Conservation (phyloP, 805 yeast genomes). For the Zygosaccharomyces gambellarensis region DNA sequence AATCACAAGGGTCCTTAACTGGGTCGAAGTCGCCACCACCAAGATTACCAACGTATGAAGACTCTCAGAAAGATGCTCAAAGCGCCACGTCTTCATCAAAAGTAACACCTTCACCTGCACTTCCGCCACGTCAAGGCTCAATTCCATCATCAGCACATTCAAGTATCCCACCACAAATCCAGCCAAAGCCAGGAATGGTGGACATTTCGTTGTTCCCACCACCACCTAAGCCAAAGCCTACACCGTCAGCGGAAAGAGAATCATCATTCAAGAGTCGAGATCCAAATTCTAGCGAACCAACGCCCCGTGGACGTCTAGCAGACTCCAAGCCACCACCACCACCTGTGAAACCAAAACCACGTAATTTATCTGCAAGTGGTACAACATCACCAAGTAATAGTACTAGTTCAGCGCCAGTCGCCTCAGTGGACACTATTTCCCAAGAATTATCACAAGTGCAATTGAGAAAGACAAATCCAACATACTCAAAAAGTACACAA, state of each 20-base stretch:
- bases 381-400: not conserved
- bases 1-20: not conserved
- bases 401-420: not conserved
- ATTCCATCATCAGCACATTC: not conserved
- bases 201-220: slow-evolving; percentile 21
- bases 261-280: slow-evolving; percentile 15
- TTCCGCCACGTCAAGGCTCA: not conserved
- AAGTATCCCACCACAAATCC: not conserved
- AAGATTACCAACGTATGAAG: not conserved
- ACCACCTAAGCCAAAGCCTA: slow-evolving; percentile 23
- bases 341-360: slow-evolving; percentile 30
- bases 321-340: slow-evolving; percentile 15
- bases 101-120: not conserved
- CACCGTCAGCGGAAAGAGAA: not conserved
- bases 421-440: slow-evolving; percentile 8
- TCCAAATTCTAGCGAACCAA: slow-evolving; percentile 1
- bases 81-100: slow-evolving; percentile 27
- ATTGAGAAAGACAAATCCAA: slow-evolving; percentile 15
- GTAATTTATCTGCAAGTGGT: slow-evolving; percentile 7
- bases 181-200: not conserved
- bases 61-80: not conserved
- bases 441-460: slow-evolving; percentile 15
- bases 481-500: not conserved
- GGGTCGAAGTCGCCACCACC: not conserved
- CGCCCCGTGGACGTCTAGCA: slow-evolving; percentile 1